Evolutionary conservation across 345 rosid species (phyloP).

Genomic region (Leavenworthia alabamica): DNA sequence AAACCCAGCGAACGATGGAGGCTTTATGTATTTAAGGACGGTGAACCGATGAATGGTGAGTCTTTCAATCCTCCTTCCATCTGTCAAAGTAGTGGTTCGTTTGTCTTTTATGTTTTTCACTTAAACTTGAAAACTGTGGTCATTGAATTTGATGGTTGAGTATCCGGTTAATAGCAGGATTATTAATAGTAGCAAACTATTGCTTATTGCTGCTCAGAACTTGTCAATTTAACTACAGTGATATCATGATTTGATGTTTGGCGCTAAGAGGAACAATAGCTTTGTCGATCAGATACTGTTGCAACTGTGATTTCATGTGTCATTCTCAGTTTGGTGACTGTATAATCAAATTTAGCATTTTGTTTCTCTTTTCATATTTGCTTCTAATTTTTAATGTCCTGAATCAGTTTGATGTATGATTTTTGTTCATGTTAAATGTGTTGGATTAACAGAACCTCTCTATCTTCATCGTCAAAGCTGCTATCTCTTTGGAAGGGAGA

Average conservation of each 20-base stretch:
- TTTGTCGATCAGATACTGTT: background rate
- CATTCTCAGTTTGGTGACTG: background rate
- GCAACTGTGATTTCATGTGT: slow-evolving; percentile 1
- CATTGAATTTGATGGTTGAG: slow-evolving; percentile 3
- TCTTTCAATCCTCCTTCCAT: slow-evolving; percentile 4
- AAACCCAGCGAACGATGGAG: slow-evolving; percentile 87
- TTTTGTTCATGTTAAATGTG: slow-evolving; percentile 8
- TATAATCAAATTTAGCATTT: background rate
- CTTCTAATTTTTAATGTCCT: slow-evolving; percentile 1
- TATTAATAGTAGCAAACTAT: background rate
- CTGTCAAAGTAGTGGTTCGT: slow-evolving; percentile 5
- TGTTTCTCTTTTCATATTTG: background rate
- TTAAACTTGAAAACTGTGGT: background rate
- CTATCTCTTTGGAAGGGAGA: slow-evolving; percentile 93
- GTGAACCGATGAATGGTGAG: slow-evolving; percentile 77
- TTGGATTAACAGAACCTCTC: slow-evolving; percentile 65
- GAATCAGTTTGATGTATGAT: background rate
- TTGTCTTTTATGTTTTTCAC: background rate
- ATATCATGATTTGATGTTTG: background rate
- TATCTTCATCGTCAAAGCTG: slow-evolving; percentile 93
- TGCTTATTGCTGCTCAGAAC: background rate
- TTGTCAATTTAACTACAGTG: background rate
- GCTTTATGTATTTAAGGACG: slow-evolving; percentile 82
- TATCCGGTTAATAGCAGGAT: background rate
- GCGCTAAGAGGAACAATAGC: background rate